Base-by-base conservation (phyloP, 2,329 filamentous ascomycete genomes). In the Claviceps quebecensis region DNA sequence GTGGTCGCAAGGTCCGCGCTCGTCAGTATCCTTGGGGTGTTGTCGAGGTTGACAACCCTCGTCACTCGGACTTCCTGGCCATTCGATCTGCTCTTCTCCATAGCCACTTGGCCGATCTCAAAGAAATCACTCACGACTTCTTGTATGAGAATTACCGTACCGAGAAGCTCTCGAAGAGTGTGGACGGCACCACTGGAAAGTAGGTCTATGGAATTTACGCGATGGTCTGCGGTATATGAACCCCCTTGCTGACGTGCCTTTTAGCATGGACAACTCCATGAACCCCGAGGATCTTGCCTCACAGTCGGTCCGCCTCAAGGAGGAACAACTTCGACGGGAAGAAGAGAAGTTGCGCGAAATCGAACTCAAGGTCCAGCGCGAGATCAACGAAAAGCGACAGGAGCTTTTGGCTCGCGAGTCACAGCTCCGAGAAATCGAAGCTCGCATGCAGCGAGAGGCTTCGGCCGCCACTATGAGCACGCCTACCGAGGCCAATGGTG, bases 71-170 rank as follows among this genome's bases (percentile, higher is more conserved):
- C 71, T 98, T 98, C 78, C 75, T 98, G 59, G 93, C 93, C 58
- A 95, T 98, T 66, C 85, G 93, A 67, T 96, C 90, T 54, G 93
- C 93, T 52, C 83, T 98, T 52, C 80, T 98, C 56, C 93, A 98
- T 78, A 96, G 89, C 72, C 93, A 98, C 76, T 75, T 98, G 66
- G 93, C 93, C 55, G 93, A 98, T 69, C 75, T 98, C 64, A 98
- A 98, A 83, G 93, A 98, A 72, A 98, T 98, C 67, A 98, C 93
- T 49, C 93, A 98, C 71, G 93, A 98, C 72, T 98, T 98, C 84
- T 76, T 98, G 58, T 98, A 98, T 74, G 93, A 98, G 71, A 98
- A 98, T 75, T 98, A 98, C 80, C 89, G 93, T 88, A 98, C 93
- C 65, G 93, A 98, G 86, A 97, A 97, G 78, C 86, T 98, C 63